phyloP scores from a whole-genome alignment of 2,329 filamentous ascomycete genomes.

The Aurifilum marmelostoma region DNA sequence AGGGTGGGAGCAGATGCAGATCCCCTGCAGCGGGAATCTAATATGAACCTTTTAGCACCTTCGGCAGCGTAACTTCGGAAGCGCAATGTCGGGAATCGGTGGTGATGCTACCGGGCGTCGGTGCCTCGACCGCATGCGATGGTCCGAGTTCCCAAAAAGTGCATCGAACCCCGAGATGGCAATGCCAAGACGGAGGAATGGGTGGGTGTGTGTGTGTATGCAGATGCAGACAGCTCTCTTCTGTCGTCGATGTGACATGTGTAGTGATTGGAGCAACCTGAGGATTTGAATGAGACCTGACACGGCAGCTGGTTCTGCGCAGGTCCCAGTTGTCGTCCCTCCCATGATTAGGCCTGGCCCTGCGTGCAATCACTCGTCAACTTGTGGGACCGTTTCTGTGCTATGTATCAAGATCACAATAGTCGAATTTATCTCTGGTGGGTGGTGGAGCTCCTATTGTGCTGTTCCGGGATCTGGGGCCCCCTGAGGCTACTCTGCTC shows the following conservation, averaged over 20 bases:
- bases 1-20: neutral
- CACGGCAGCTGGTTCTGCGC: neutral
- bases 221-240: neutral
- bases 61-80: constrained; percentile 6
- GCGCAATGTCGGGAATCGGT: constrained; percentile 19
- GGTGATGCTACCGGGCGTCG: constrained; percentile 3
- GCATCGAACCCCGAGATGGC: constrained; percentile 5
- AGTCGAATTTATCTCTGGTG: neutral
- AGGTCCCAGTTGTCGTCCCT: neutral
- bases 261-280: too few species aligned
- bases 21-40: neutral
- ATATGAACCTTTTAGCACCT: neutral
- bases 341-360: neutral
- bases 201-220: neutral
- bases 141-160: neutral
- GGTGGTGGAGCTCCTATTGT: neutral
- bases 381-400: neutral
- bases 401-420: neutral
- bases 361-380: neutral
- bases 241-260: neutral
- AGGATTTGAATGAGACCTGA: too few species aligned
- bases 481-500: neutral
- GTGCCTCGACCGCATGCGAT: constrained; percentile 9
- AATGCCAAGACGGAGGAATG: neutral
- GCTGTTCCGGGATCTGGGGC: neutral